These are phyloP conservation scores for Malus domestica DNA, from an alignment of 306 rosid species.

Conservation along the genomic window DNA sequence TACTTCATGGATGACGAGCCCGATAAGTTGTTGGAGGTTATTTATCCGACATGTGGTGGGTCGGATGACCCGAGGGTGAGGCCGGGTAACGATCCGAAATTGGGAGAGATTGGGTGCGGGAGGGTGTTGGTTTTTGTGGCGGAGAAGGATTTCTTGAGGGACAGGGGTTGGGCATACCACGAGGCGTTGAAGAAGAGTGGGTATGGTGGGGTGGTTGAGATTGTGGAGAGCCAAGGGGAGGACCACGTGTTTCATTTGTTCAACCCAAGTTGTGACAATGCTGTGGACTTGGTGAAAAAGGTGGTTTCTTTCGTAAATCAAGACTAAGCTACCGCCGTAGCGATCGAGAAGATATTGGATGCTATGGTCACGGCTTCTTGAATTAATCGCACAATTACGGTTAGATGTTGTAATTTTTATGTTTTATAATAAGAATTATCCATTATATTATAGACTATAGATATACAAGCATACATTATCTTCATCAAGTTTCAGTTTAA, in stretches of 20 bases:
- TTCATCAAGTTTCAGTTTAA: too few relatives aligned
- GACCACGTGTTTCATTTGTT: conserved; percentile 53
- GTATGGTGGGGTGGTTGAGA: conserved; percentile 41
- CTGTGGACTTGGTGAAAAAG: conserved; percentile 21
- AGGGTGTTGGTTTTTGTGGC: conserved; percentile 61
- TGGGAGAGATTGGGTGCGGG: conserved; percentile 38
- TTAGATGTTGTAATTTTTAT: too few relatives aligned
- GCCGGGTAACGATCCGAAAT: conserved; percentile 49
- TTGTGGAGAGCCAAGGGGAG: conserved; percentile 40
- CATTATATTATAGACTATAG: too few relatives aligned
- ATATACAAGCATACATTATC: neutral
- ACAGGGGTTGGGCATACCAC: conserved; percentile 39
- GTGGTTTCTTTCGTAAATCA: conserved; percentile 31
- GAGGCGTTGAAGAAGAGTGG: conserved; percentile 43
- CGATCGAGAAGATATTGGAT: too few relatives aligned
- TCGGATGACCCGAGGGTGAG: neutral
- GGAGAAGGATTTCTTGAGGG: conserved; percentile 47
- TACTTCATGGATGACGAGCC: neutral
- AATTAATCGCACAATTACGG: too few relatives aligned
- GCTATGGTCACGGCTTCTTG: too few relatives aligned
- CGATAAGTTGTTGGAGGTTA: conserved; percentile 12
- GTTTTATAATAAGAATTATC: too few relatives aligned
- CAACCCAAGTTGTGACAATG: conserved; percentile 32
- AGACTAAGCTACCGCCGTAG: neutral
- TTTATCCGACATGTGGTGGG: conserved; percentile 13